Conservation (phyloP, 768 basidiomycete genomes). For the Leccinum truebloodii region DNA sequence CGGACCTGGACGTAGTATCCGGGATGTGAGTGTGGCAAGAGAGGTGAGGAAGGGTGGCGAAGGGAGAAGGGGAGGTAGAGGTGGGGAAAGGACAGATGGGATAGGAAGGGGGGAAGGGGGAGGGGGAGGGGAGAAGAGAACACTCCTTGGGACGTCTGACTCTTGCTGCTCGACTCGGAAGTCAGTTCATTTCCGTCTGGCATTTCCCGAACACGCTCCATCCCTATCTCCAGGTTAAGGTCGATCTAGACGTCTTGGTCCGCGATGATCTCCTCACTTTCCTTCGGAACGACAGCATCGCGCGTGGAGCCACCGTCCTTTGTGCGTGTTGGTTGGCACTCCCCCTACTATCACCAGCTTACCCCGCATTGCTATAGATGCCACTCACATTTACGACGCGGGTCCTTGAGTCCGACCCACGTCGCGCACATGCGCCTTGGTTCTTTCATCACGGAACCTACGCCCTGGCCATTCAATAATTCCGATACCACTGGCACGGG, state of each 20-base stretch:
- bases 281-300: slow-evolving; percentile 78
- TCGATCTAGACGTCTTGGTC: slow-evolving; percentile 95
- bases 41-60: too few species aligned
- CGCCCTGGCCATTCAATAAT: slow-evolving; percentile 63
- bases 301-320: slow-evolving; percentile 82
- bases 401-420: slow-evolving; percentile 81
- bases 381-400: slow-evolving; percentile 96
- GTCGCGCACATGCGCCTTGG: slow-evolving; percentile 91
- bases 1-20: too few species aligned
- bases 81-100: too few species aligned
- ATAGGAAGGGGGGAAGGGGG: too few species aligned
- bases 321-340: slow-evolving; percentile 47
- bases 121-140: too few species aligned
- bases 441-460: slow-evolving; percentile 61
- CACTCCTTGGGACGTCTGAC: slow-evolving; percentile 77
- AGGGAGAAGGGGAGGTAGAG: too few species aligned
- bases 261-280: slow-evolving; percentile 88
- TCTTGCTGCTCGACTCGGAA: slow-evolving; percentile 79
- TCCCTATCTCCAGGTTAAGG: slow-evolving; percentile 68
- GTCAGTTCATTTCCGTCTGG: slow-evolving; percentile 40
- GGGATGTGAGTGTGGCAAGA: too few species aligned
- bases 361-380: slow-evolving; percentile 54
- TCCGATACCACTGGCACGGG: slow-evolving; percentile 21
- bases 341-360: slow-evolving; percentile 6
- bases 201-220: slow-evolving; percentile 4